phyloP scores from a whole-genome alignment of 495 filamentous ascomycete genomes.

The Aspergillus ostianus region DNA sequence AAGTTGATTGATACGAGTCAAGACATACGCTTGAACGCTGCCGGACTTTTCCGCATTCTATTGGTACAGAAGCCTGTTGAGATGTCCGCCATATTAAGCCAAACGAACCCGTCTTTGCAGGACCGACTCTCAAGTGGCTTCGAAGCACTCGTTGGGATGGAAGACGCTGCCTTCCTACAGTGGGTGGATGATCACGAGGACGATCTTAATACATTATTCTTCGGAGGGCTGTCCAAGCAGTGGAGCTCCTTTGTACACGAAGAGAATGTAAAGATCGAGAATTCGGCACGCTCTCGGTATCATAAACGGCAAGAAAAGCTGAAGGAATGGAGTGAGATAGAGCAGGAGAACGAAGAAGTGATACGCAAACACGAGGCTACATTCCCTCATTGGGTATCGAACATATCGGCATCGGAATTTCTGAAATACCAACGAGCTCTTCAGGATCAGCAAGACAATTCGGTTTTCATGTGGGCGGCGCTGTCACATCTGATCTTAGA shows the following conservation, averaged over 20 bases:
- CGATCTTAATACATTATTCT: slow-evolving; percentile 78
- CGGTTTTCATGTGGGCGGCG: slow-evolving; percentile 66
- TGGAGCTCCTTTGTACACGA: slow-evolving; percentile 83
- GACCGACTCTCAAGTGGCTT: slow-evolving; percentile 73
- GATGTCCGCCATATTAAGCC: slow-evolving; percentile 65
- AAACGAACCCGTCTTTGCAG: slow-evolving; percentile 67
- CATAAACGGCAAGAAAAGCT: slow-evolving; percentile 77
- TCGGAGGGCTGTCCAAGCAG: slow-evolving; percentile 67
- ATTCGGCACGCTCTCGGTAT: slow-evolving; percentile 64
- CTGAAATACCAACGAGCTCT: slow-evolving; percentile 81
- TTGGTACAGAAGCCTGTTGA: slow-evolving; percentile 93
- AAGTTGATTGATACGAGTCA: slow-evolving; percentile 67
- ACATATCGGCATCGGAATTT: slow-evolving; percentile 88
- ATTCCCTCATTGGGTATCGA: slow-evolving; percentile 86
- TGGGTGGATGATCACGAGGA: slow-evolving; percentile 87
- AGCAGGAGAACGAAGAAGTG: slow-evolving; percentile 64
- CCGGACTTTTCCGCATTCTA: slow-evolving; percentile 83
- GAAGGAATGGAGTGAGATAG: slow-evolving; percentile 70
- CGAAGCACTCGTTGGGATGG: slow-evolving; percentile 77
- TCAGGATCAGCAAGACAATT: slow-evolving; percentile 91
- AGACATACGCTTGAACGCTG: slow-evolving; percentile 70
- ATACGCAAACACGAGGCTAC: slow-evolving; percentile 77
- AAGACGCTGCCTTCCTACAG: slow-evolving; percentile 77
- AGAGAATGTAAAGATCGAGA: slow-evolving; percentile 75
- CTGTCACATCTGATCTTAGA: slow-evolving; percentile 73